Percentiles rank a stretch among this genome's conserved stretches.
Evolutionary conservation across 257 asterid genomes (phyloP).

Genomic region (Jacaranda mimosifolia): DNA sequence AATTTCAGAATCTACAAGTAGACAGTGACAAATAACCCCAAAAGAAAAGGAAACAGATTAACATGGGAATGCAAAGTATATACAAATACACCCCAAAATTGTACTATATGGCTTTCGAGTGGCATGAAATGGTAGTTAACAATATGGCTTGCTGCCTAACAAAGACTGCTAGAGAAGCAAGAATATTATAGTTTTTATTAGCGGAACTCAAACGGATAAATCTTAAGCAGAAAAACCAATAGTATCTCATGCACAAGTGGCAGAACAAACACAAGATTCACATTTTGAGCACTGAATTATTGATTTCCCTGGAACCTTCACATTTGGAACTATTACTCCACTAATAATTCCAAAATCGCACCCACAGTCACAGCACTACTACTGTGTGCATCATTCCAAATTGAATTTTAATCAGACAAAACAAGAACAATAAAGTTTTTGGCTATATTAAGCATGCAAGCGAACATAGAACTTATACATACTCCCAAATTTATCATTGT

Average conservation of each 20-base stretch:
- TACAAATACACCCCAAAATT: background rate
- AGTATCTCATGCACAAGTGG: background rate
- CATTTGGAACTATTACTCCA: background rate
- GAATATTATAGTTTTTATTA: background rate
- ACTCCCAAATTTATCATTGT: too few relatives aligned
- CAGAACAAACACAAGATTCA: background rate
- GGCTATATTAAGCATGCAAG: too few relatives aligned
- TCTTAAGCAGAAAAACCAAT: background rate
- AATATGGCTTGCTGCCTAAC: slow-evolving; percentile 15
- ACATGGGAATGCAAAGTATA: background rate
- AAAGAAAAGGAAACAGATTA: background rate
- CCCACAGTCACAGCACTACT: background rate
- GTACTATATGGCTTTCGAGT: slow-evolving; percentile 14
- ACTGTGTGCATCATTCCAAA: background rate
- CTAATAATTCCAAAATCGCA: background rate
- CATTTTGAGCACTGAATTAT: background rate
- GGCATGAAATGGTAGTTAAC: slow-evolving; percentile 7
- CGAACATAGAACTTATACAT: too few relatives aligned
- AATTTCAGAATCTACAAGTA: background rate
- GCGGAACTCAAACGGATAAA: slow-evolving; percentile 1
- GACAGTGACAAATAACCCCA: background rate
- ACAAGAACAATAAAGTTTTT: too few relatives aligned
- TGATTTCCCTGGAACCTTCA: background rate
- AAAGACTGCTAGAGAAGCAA: slow-evolving; percentile 22
- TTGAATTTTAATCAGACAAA: background rate